Conservation (phyloP, 192 early-diverging fungal genomes). For the Ambispora gerdemannii region DNA sequence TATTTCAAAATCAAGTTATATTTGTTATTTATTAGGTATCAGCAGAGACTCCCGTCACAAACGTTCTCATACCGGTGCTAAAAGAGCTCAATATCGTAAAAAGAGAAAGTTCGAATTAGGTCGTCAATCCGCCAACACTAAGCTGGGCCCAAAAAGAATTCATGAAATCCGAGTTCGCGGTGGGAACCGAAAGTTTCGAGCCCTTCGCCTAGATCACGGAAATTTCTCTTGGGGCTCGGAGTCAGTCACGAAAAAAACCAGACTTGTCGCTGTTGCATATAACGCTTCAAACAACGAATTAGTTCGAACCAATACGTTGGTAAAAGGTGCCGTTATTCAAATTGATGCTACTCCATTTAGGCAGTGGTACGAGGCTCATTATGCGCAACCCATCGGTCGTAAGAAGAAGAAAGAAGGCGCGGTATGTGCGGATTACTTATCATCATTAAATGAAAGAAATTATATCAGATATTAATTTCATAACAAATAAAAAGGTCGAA, state of each 20-base stretch:
- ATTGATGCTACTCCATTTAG: conserved; percentile 99
- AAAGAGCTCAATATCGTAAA: conserved; percentile 99
- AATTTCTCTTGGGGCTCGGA: conserved; percentile 99
- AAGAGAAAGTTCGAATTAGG: conserved; percentile 99
- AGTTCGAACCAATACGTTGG: conserved; percentile 98
- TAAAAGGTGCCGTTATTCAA: conserved; percentile 96
- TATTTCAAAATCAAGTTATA: too few species aligned
- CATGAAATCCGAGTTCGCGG: conserved; percentile 96
- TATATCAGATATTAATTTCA: neutral
- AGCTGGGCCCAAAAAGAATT: conserved; percentile 95
- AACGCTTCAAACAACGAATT: conserved; percentile 99
- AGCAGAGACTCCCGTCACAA: conserved; percentile 99
- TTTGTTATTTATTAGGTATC: conserved; percentile 93
- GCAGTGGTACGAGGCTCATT: conserved; percentile 99
- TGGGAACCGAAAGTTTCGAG: conserved; percentile 98
- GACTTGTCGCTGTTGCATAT: conserved; percentile 94
- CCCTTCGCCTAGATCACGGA: conserved; percentile 93
- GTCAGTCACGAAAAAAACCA: conserved; percentile 91
- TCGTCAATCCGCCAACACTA: conserved; percentile 97
- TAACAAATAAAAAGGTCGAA: conserved; percentile 50
- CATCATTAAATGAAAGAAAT: too few species aligned
- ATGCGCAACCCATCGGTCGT: conserved; percentile 84
- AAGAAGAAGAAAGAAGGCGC: conserved; percentile 61
- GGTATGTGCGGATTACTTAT: conserved; percentile 31
- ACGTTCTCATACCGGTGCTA: conserved; percentile 95